A percentile compares a stretch with the other conserved stretches of the same genome.
phyloP scores from a whole-genome alignment of 495 filamentous ascomycete genomes.

The Physcia stellaris region DNA sequence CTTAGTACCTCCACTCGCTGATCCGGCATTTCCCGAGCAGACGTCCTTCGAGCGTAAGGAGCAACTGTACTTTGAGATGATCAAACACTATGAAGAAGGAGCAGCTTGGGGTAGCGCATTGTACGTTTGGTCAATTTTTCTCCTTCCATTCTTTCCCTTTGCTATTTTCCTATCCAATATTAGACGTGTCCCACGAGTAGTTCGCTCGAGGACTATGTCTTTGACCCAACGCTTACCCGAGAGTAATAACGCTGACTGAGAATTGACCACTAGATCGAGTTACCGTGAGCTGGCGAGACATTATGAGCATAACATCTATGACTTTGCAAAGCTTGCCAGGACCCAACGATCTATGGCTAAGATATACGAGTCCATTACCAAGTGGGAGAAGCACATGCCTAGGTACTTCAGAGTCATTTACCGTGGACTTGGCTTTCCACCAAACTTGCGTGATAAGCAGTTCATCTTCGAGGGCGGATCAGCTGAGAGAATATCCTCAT shows the following conservation, averaged over 20 bases:
- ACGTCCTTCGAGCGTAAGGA: slow-evolving; percentile 89
- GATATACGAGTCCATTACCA: slow-evolving; percentile 77
- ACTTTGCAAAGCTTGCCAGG: slow-evolving; percentile 81
- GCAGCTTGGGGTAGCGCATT: slow-evolving; percentile 85
- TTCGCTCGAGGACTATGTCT: no score
- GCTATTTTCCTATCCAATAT: no score
- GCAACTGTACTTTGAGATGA: slow-evolving; percentile 81
- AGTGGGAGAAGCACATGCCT: slow-evolving; percentile 60
- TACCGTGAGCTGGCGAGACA: slow-evolving; percentile 84
- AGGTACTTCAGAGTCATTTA: slow-evolving; percentile 90
- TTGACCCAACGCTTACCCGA: no score
- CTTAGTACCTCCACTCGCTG: slow-evolving; percentile 50
- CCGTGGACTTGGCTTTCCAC: slow-evolving; percentile 80
- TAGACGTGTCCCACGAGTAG: no score
- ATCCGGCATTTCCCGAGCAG: slow-evolving; percentile 70
- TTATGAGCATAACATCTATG: slow-evolving; percentile 79
- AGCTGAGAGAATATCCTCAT: slow-evolving; percentile 61
- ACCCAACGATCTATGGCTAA: slow-evolving; percentile 85
- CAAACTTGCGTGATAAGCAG: slow-evolving; percentile 71
- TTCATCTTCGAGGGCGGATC: slow-evolving; percentile 80
- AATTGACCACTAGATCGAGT: no score
- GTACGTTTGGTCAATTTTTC: no score
- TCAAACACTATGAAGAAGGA: slow-evolving; percentile 86
- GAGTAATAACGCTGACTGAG: no score
- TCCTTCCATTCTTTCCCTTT: no score